These are phyloP conservation scores for Plectranthus barbatus DNA, from an alignment of 257 asterid genomes.

Conservation along the genomic window DNA sequence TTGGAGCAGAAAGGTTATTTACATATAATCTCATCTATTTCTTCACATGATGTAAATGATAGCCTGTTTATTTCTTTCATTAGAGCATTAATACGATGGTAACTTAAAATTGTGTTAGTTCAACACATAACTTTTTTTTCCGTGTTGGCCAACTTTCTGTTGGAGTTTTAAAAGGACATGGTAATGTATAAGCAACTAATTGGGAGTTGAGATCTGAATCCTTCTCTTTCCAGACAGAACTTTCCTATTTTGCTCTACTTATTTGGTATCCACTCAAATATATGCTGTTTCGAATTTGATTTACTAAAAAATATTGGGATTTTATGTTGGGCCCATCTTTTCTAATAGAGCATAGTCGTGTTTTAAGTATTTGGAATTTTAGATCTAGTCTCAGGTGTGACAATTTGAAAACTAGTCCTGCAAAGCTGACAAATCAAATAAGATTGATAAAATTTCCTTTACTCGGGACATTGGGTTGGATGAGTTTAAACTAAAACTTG, in stretches of 20 bases:
- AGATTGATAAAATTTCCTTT: not conserved
- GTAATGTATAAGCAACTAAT: not conserved
- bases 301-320: not conserved
- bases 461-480: not conserved
- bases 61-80: not conserved
- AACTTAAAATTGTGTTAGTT: not conserved
- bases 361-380: not conserved
- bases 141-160: not conserved
- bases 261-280: not conserved
- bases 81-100: not conserved
- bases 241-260: not conserved
- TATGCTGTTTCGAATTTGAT: not conserved
- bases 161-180: not conserved
- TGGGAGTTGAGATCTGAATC: not conserved
- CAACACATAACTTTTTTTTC: not conserved
- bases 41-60: not conserved
- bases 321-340: not conserved
- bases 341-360: not conserved
- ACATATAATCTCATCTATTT: not conserved
- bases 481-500: not conserved
- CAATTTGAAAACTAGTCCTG: not conserved
- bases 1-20: conserved; percentile 54
- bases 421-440: not conserved
- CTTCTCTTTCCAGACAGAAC: not conserved
- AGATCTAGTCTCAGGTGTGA: not conserved